phyloP scores from a whole-genome alignment of 306 rosid species.

The Castanea mollissima region DNA sequence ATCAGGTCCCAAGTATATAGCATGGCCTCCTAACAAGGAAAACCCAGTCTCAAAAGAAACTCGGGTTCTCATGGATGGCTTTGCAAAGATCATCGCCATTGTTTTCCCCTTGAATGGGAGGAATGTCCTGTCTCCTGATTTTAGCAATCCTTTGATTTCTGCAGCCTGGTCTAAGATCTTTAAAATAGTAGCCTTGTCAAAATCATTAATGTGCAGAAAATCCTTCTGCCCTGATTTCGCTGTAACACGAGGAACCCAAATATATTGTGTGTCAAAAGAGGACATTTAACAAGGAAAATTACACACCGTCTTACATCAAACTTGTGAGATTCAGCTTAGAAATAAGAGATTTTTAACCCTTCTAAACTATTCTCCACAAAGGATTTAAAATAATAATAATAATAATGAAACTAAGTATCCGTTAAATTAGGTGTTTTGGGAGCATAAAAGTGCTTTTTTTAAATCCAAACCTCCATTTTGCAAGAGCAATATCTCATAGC shows the following conservation, averaged over 20 bases:
- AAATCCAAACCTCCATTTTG: too few species aligned
- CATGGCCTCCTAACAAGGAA: conserved; percentile 84
- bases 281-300: not conserved
- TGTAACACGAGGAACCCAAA: conserved; percentile 17
- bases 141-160: conserved; percentile 77
- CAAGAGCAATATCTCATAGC: too few species aligned
- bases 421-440: too few species aligned
- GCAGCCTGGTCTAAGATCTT: conserved; percentile 76
- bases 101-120: conserved; percentile 88
- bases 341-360: not conserved
- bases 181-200: conserved; percentile 66
- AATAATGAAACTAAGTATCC: too few species aligned
- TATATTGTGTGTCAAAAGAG: not conserved
- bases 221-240: conserved; percentile 60
- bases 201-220: conserved; percentile 81
- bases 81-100: conserved; percentile 94
- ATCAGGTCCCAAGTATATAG: conserved; percentile 85
- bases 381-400: too few species aligned
- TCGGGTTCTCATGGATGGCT: conserved; percentile 94
- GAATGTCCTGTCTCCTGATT: conserved; percentile 80
- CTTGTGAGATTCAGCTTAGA: not conserved
- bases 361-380: not conserved
- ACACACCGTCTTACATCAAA: not conserved
- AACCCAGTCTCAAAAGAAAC: conserved; percentile 98
- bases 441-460: too few species aligned